Evolutionary conservation across 768 basidiomycete genomes (phyloP), one percentile per base, ranked within the genome.

Genomic region (Auriculariales sp.): DNA sequence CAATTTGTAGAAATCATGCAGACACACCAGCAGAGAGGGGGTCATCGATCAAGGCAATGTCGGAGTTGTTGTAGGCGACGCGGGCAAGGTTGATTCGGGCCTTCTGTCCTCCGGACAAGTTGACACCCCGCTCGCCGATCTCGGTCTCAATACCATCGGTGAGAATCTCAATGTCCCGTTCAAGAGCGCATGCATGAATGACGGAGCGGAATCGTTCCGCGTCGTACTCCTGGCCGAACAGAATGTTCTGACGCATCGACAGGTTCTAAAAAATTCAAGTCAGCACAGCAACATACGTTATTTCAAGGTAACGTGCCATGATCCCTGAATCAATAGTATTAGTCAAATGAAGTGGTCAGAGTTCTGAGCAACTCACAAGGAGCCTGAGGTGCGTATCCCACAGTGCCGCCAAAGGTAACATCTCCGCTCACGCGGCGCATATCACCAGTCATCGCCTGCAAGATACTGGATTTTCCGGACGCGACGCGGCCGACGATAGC

Each of bases 111-210:
- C 67, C 61, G 15, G 22, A 24, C 32, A 80, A 62, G 61, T 76
- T 81, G 53, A 82, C 78, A 0, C 85, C 87, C 58, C 81, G 81
- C 64, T 90, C 85, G 27, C 83, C 83, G 45, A 85, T 80, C 61
- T 81, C 77, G 0, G 82, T 83, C 33, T 68, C 54, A 59, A 84
- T 79, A 3, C 82, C 81, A 45, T 83, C 63, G 0, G 84, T 78
- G 9, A 91, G 67, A 53, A 84, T 74, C 33, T 77, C 74, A 3
- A 91, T 66, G 60, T 91, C 87, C 29, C 75, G 78, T 50, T 75
- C 71, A 42, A 91, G 64, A 29, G 77, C 77, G 57, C 86, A 91
- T 0, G 83, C 80, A 3, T 66, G 58, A 49, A 84, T 66, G 36
- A 83, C 69, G 28, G 72, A 66, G 3, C 70, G 65, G 58, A 83